These are phyloP conservation scores for Ophiostoma piceae DNA, from an alignment of 2,329 filamentous ascomycete genomes.

Conservation along the genomic window DNA sequence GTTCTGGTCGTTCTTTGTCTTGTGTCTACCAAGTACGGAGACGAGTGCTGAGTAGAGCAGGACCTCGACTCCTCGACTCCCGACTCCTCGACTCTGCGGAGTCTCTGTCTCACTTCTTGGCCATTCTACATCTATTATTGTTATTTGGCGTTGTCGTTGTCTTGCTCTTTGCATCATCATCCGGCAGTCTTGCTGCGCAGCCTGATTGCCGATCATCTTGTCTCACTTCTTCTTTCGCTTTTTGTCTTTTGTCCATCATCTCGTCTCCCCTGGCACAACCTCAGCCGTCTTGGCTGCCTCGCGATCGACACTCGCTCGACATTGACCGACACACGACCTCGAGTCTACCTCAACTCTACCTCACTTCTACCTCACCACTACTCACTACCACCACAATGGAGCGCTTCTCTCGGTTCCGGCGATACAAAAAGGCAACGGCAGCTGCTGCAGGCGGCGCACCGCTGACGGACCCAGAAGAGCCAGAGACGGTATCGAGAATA, in stretches of 20 bases:
- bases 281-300: too few relatives aligned
- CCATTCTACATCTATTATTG: neutral
- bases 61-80: neutral
- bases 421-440: constrained; percentile 31
- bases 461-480: neutral
- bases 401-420: constrained; percentile 33
- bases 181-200: neutral
- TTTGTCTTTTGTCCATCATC: neutral
- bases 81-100: neutral
- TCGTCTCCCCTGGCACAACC: too few relatives aligned
- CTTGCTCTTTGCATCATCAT: neutral
- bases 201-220: neutral
- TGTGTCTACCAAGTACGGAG: neutral
- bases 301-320: too few relatives aligned
- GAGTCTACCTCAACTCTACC: neutral
- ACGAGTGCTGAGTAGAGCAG: neutral
- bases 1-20: too few relatives aligned
- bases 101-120: neutral
- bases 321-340: neutral
- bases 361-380: neutral
- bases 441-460: constrained; percentile 15
- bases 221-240: neutral
- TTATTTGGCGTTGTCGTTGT: neutral
- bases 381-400: constrained; percentile 30
- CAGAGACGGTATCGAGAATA: too few relatives aligned